Percentiles rank a stretch among this genome's conserved stretches.
Evolutionary conservation across 116 monocot genomes (phyloP).

Genomic region (Dioscorea cayenensis): DNA sequence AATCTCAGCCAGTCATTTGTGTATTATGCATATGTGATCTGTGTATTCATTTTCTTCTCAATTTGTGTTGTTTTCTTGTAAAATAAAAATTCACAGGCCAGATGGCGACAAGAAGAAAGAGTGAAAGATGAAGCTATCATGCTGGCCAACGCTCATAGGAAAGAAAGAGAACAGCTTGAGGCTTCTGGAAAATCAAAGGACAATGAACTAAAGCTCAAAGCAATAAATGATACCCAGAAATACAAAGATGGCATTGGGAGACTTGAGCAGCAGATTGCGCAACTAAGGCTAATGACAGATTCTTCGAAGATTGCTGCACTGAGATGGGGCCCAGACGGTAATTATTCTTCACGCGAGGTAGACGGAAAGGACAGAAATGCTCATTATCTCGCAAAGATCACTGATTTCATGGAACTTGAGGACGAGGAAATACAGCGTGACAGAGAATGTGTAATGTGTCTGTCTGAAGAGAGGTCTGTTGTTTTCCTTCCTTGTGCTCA

Average conservation of each 20-base stretch:
- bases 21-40: no score
- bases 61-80: neutral
- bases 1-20: no score
- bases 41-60: no score
- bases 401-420: constrained; percentile 9
- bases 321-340: constrained; percentile 23
- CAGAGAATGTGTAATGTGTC: constrained; percentile 57
- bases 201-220: constrained; percentile 30
- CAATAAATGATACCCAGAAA: constrained; percentile 44
- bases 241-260: constrained; percentile 40
- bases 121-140: constrained; percentile 35
- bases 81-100: constrained; percentile 30
- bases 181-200: constrained; percentile 48
- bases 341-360: constrained; percentile 5
- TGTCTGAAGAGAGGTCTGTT: constrained; percentile 51
- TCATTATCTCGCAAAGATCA: constrained; percentile 3
- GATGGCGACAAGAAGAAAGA: constrained; percentile 47
- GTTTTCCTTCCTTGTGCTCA: constrained; percentile 66
- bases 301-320: constrained; percentile 37
- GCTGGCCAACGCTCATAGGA: constrained; percentile 20
- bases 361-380: constrained; percentile 10
- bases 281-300: constrained; percentile 28
- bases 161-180: constrained; percentile 49
- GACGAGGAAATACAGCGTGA: constrained; percentile 31
- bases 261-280: constrained; percentile 43